Evolutionary conservation across 768 basidiomycete species (phyloP).

Genomic region (Lyophyllum shimeji): DNA sequence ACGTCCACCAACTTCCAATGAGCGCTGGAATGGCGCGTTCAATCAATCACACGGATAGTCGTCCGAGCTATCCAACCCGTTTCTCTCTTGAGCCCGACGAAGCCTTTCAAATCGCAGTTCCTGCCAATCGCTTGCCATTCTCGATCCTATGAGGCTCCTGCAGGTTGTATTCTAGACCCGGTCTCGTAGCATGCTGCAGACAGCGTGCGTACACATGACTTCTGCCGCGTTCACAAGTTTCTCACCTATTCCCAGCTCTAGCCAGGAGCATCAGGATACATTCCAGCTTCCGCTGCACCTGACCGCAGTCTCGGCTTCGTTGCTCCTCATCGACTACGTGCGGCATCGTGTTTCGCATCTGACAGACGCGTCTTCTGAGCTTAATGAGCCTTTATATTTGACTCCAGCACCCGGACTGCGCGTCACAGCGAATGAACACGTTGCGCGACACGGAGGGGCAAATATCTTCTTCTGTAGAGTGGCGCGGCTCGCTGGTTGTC

Average conservation of each 20-base stretch:
- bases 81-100: background rate
- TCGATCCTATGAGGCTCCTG: background rate
- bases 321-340: background rate
- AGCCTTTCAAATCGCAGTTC: background rate
- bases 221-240: background rate
- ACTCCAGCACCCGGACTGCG: background rate
- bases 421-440: background rate
- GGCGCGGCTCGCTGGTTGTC: background rate
- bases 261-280: background rate
- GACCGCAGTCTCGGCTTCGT: background rate
- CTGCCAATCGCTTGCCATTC: background rate
- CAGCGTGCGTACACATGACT: background rate
- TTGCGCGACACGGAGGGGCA: background rate
- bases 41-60: too few species aligned
- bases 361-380: background rate
- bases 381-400: background rate
- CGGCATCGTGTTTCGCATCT: background rate
- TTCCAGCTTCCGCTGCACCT: background rate
- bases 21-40: too few species aligned
- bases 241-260: background rate
- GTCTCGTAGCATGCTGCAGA: background rate
- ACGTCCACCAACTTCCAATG: too few species aligned
- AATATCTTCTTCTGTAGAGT: slow-evolving; percentile 1
- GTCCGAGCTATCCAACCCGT: background rate
- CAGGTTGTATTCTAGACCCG: background rate